These are phyloP conservation scores for Ustilago sp. DNA, from an alignment of 1,284 basidiomycete species.

Conservation along the genomic window DNA sequence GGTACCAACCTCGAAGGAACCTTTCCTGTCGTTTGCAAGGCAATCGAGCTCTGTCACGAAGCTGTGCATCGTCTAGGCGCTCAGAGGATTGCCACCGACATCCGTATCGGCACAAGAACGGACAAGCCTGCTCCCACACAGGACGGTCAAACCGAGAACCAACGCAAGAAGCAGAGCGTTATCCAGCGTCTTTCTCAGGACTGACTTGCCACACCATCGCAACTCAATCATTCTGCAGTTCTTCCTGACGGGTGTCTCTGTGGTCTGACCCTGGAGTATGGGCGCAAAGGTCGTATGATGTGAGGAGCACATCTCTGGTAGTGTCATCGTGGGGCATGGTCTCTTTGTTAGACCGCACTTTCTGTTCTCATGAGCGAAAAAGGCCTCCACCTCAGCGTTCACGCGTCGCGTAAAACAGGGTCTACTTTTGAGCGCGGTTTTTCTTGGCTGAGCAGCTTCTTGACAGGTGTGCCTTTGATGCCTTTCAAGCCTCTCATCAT, in stretches of 20 bases:
- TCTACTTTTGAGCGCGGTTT: slow-evolving; percentile 26
- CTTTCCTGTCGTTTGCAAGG: slow-evolving; percentile 59
- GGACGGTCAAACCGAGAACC: slow-evolving; percentile 60
- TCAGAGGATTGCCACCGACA: slow-evolving; percentile 67
- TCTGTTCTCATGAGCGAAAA: not conserved
- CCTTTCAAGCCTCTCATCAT: not conserved
- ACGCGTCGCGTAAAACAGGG: slow-evolving; percentile 44
- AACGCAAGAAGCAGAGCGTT: slow-evolving; percentile 68
- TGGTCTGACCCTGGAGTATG: no score
- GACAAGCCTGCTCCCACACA: slow-evolving; percentile 52
- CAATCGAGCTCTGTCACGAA: slow-evolving; percentile 66
- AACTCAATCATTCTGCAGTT: slow-evolving; percentile 3
- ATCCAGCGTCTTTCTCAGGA: slow-evolving; percentile 42
- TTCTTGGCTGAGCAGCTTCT: slow-evolving; percentile 1
- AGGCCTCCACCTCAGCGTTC: slow-evolving; percentile 19
- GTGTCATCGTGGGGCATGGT: no score
- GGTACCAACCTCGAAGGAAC: slow-evolving; percentile 68
- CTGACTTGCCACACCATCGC: slow-evolving; percentile 1
- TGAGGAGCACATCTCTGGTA: no score
- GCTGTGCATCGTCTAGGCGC: slow-evolving; percentile 66
- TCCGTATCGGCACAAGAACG: slow-evolving; percentile 66
- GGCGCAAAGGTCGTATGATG: not conserved
- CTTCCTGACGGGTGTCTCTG: no score
- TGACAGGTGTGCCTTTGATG: not conserved
- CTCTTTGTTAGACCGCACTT: not conserved